phyloP scores from a whole-genome alignment of 768 basidiomycete genomes.

The Boletus vermiculosoides region DNA sequence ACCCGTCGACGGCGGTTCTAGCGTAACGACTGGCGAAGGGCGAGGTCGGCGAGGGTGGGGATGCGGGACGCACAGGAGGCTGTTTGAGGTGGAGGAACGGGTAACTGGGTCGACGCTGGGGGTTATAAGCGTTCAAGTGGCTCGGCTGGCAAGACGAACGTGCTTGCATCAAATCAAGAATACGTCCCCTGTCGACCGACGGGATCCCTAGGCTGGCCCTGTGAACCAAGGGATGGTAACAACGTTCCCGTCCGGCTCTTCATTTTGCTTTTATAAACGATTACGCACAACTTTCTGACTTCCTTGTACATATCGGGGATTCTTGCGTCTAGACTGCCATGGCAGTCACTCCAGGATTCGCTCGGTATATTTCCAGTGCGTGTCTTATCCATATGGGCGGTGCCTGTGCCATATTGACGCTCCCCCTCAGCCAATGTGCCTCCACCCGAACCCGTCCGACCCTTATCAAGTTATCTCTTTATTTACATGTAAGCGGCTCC shows the following conservation, averaged over 20 bases:
- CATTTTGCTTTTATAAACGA: constrained; percentile 33
- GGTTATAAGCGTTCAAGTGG: constrained; percentile 19
- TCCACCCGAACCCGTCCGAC: constrained; percentile 24
- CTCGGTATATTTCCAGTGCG: constrained; percentile 21
- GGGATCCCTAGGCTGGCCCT: constrained; percentile 8
- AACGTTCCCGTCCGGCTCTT: constrained; percentile 7
- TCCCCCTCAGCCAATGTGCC: not conserved
- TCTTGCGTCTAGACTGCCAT: constrained; percentile 9
- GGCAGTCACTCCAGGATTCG: constrained; percentile 21
- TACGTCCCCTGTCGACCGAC: constrained; percentile 9
- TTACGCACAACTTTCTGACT: constrained; percentile 18
- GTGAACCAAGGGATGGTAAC: constrained; percentile 11
- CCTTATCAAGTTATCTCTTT: constrained; percentile 11
- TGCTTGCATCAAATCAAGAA: constrained; percentile 32
- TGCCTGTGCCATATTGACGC: constrained; percentile 7
- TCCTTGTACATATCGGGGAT: constrained; percentile 32
- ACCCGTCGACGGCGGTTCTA: constrained; percentile 1
- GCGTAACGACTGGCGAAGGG: constrained; percentile 21
- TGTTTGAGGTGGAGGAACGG: constrained; percentile 15
- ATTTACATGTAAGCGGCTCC: not conserved
- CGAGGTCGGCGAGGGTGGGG: constrained; percentile 18
- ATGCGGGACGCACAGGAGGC: not conserved
- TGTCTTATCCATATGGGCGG: constrained; percentile 11
- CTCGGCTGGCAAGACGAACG: constrained; percentile 32
- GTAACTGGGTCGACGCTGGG: constrained; percentile 17